A percentile compares a stretch with the other conserved stretches of the same genome.
phyloP scores from a whole-genome alignment of 495 filamentous ascomycete genomes.

The Delitschia confertaspora region DNA sequence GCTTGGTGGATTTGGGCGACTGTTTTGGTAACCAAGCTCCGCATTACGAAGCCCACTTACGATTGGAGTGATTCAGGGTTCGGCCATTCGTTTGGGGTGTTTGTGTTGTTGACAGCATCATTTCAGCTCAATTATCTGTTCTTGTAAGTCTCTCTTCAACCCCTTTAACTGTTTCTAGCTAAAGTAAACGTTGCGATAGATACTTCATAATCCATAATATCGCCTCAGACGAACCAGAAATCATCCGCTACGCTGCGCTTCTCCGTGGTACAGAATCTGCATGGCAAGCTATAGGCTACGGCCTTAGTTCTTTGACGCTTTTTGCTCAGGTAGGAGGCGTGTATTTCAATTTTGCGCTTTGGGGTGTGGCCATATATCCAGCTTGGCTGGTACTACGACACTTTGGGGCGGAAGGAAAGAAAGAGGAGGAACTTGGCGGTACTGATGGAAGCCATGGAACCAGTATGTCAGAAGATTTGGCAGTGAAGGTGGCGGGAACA shows the following conservation, averaged over 20 bases:
- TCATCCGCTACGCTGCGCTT: conserved; percentile 52
- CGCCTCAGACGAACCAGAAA: conserved; percentile 46
- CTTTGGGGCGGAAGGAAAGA: conserved; percentile 36
- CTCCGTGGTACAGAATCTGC: conserved; percentile 55
- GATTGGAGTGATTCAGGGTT: conserved; percentile 52
- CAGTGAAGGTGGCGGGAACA: not conserved
- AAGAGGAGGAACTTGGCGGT: not conserved
- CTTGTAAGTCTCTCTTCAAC: conserved; percentile 36
- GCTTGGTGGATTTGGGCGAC: conserved; percentile 57
- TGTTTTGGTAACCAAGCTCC: conserved; percentile 46
- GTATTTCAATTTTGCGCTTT: conserved; percentile 56
- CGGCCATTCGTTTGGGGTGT: conserved; percentile 49
- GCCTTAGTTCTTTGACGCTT: conserved; percentile 45
- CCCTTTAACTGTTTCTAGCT: not conserved
- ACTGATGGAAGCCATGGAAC: not conserved
- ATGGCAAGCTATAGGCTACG: conserved; percentile 55
- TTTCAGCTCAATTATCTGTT: conserved; percentile 60
- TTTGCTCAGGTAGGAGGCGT: conserved; percentile 52
- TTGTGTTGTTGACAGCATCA: conserved; percentile 48
- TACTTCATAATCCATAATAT: conserved; percentile 56
- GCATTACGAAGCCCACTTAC: conserved; percentile 42
- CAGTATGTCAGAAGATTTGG: not conserved
- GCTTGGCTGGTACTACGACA: conserved; percentile 51
- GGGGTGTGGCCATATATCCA: conserved; percentile 47
- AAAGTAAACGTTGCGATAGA: conserved; percentile 29